A percentile compares a stretch with the other conserved stretches of the same genome.
These are phyloP conservation scores for Rhizopogon vesiculosus DNA, from an alignment of 768 basidiomycete genomes.

Conservation along the genomic window DNA sequence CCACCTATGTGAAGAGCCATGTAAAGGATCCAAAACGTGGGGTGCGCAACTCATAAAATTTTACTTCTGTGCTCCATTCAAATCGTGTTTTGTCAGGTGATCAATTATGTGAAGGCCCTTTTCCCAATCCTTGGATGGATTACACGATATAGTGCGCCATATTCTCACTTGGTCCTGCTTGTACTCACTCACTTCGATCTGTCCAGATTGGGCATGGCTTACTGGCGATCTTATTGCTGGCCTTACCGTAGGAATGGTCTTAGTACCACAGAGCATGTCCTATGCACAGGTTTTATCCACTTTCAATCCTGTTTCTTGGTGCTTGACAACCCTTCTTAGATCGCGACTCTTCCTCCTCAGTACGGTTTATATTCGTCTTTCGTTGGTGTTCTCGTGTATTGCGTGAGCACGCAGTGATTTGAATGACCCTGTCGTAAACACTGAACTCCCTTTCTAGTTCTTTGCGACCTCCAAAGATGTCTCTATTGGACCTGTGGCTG, in stretches of 20 bases:
- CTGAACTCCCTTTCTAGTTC: constrained; percentile 42
- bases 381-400: constrained; percentile 81
- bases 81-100: constrained; percentile 34
- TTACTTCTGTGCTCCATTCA: neutral
- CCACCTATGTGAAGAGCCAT: constrained; percentile 45
- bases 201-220: constrained; percentile 70
- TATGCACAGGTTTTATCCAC: constrained; percentile 59
- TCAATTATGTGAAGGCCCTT: constrained; percentile 61
- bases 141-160: constrained; percentile 70
- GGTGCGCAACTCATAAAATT: constrained; percentile 28
- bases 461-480: constrained; percentile 99
- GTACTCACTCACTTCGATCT: neutral
- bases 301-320: neutral
- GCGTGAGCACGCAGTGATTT: constrained; percentile 41
- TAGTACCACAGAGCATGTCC: constrained; percentile 93
- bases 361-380: constrained; percentile 96
- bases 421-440: neutral
- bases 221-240: constrained; percentile 87
- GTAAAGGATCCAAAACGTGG: constrained; percentile 41
- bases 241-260: constrained; percentile 90
- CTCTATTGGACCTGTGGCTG: constrained; percentile 98
- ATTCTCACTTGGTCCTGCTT: neutral
- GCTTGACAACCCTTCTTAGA: constrained; percentile 35
- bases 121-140: constrained; percentile 90
- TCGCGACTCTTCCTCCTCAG: constrained; percentile 78